phyloP scores from a whole-genome alignment of 1,139 yeast genomes.

The Pichia sp. region DNA sequence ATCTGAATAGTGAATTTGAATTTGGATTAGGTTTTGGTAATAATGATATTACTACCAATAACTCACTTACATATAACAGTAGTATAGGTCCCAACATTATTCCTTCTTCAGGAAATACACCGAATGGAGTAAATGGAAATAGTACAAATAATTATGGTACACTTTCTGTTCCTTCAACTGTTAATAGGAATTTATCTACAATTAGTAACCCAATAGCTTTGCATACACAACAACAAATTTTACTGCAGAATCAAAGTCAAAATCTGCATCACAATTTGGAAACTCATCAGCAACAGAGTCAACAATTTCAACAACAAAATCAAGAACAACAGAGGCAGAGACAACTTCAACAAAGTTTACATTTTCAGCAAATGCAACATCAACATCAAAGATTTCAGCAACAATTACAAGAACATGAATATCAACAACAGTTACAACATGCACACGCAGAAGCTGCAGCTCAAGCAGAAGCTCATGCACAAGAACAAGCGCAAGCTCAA shows the following conservation, averaged over 20 bases:
- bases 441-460: not conserved
- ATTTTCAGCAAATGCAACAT: not conserved
- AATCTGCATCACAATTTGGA: too few relatives aligned
- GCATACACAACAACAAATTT: too few relatives aligned
- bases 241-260: too few relatives aligned
- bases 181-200: too few relatives aligned
- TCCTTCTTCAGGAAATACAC: too few relatives aligned
- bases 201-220: too few relatives aligned
- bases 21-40: slow-evolving; percentile 1
- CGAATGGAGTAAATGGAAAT: too few relatives aligned
- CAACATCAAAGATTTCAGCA: not conserved
- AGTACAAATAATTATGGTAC: too few relatives aligned
- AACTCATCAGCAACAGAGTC: too few relatives aligned
- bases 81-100: too few relatives aligned
- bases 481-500: not conserved
- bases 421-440: not conserved
- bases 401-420: not conserved
- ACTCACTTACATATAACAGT: too few relatives aligned
- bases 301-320: slow-evolving; percentile 1
- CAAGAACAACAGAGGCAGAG: slow-evolving; percentile 2
- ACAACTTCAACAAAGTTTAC: not conserved
- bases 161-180: too few relatives aligned
- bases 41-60: not conserved
- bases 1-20: slow-evolving; percentile 12
- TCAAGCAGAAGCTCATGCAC: not conserved